These are phyloP conservation scores for Rickenella mellea DNA, from an alignment of 768 basidiomycete genomes.

Conservation along the genomic window DNA sequence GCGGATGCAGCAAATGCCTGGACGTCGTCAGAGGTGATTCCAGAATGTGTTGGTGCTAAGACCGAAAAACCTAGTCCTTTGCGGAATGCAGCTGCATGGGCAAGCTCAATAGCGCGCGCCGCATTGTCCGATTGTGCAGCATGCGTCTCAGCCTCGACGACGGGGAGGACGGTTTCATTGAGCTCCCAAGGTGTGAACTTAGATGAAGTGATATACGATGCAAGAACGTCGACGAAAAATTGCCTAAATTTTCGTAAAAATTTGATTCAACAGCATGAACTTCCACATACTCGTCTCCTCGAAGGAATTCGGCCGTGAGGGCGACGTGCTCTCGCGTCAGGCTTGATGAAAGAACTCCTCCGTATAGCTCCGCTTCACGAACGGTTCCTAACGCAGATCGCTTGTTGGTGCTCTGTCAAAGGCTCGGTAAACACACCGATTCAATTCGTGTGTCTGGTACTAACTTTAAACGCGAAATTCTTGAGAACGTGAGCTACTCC, in stretches of 20 bases:
- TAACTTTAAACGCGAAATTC: conserved; percentile 98
- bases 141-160: conserved; percentile 60
- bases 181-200: conserved; percentile 76
- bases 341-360: conserved; percentile 80
- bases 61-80: conserved; percentile 86
- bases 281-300: conserved; percentile 84
- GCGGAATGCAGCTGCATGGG: conserved; percentile 90
- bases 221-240: conserved; percentile 85
- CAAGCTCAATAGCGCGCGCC: conserved; percentile 72
- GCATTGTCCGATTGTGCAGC: conserved; percentile 52
- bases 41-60: conserved; percentile 64
- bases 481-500: conserved; percentile 92
- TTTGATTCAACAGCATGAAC: background rate
- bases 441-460: conserved; percentile 13
- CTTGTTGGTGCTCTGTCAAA: conserved; percentile 68
- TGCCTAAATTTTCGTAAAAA: conserved; percentile 33
- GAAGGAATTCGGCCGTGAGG: conserved; percentile 89
- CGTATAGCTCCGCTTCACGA: conserved; percentile 88
- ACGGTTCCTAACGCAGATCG: conserved; percentile 86
- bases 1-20: conserved; percentile 62
- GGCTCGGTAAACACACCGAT: conserved; percentile 1
- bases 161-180: conserved; percentile 62
- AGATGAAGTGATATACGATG: conserved; percentile 74
- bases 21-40: conserved; percentile 59
- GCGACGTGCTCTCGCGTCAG: conserved; percentile 86